Evolutionary conservation across 2,329 filamentous ascomycete species (phyloP).

Genomic region (Colletotrichum coccodes): DNA sequence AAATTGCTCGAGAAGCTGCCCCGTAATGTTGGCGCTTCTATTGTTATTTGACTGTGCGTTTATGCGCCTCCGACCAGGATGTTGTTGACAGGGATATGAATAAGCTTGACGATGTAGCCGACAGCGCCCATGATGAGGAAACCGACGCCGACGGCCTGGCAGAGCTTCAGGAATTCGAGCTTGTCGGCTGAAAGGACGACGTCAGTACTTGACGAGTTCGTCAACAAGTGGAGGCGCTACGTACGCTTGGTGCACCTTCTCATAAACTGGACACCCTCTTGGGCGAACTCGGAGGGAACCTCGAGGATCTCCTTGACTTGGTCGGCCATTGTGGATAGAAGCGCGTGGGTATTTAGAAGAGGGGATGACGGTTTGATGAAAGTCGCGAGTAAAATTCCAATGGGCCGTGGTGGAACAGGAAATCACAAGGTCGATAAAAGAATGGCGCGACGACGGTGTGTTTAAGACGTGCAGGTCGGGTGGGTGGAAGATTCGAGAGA

Average conservation of each 20-base stretch:
- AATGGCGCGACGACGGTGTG: conserved; percentile 25
- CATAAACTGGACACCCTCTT: conserved; percentile 70
- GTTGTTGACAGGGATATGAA: conserved; percentile 78
- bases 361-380: not conserved
- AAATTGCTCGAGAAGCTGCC: conserved; percentile 9
- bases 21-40: conserved; percentile 9
- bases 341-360: conserved; percentile 23
- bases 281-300: conserved; percentile 72
- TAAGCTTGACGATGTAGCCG: conserved; percentile 77
- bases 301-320: conserved; percentile 78
- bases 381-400: conserved; percentile 20
- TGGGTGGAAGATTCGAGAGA: conserved; percentile 32
- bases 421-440: conserved; percentile 1
- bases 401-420: conserved; percentile 3
- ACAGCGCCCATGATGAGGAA: conserved; percentile 78
- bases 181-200: conserved; percentile 41
- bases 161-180: conserved; percentile 56
- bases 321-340: conserved; percentile 65
- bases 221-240: conserved; percentile 37
- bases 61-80: conserved; percentile 75
- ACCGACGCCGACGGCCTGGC: conserved; percentile 73
- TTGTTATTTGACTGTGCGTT: conserved; percentile 24
- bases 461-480: conserved; percentile 30
- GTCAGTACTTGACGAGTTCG: not conserved
- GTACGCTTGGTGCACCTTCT: conserved; percentile 71